Conservation (phyloP, 1,139 yeast species). For the Kluyveromyces sp. region DNA sequence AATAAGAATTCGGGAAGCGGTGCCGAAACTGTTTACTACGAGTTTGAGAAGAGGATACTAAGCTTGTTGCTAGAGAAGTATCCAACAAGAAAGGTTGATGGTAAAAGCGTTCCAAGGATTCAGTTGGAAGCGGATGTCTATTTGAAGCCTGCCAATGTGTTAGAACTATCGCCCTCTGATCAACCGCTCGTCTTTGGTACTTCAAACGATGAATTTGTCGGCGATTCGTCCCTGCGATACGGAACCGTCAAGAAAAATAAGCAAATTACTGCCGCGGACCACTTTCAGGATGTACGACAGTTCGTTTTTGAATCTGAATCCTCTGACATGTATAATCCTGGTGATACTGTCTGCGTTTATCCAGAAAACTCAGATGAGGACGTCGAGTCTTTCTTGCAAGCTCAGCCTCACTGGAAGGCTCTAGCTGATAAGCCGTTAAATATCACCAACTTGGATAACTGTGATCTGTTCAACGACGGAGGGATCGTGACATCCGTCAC, state of each 20-base stretch:
- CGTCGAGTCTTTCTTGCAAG: conserved; percentile 58
- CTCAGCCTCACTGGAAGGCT: conserved; percentile 64
- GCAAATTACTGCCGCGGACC: conserved; percentile 60
- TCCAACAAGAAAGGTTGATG: conserved; percentile 31
- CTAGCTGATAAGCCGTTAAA: conserved; percentile 47
- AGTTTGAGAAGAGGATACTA: conserved; percentile 59
- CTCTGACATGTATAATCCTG: conserved; percentile 48
- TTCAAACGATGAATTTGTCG: conserved; percentile 11
- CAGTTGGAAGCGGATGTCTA: conserved; percentile 22
- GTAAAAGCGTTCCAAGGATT: conserved; percentile 17
- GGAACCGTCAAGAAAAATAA: conserved; percentile 46
- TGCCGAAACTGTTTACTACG: conserved; percentile 65
- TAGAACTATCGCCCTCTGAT: conserved; percentile 11
- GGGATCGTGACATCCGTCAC: conserved; percentile 58
- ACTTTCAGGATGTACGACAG: conserved; percentile 86
- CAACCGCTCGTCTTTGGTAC: no score
- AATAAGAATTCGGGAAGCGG: conserved; percentile 57
- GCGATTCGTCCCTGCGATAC: conserved; percentile 22
- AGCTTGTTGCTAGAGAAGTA: conserved; percentile 36
- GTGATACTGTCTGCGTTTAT: conserved; percentile 72
- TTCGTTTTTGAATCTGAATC: conserved; percentile 39
- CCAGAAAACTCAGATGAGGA: conserved; percentile 62
- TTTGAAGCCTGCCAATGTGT: conserved; percentile 24
- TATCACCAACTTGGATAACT: conserved; percentile 26
- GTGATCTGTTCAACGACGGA: conserved; percentile 39